A percentile compares a stretch with the other conserved stretches of the same genome.
These are phyloP conservation scores for Fusarium decemcellulare DNA, from an alignment of 2,329 filamentous ascomycete genomes.

Conservation along the genomic window DNA sequence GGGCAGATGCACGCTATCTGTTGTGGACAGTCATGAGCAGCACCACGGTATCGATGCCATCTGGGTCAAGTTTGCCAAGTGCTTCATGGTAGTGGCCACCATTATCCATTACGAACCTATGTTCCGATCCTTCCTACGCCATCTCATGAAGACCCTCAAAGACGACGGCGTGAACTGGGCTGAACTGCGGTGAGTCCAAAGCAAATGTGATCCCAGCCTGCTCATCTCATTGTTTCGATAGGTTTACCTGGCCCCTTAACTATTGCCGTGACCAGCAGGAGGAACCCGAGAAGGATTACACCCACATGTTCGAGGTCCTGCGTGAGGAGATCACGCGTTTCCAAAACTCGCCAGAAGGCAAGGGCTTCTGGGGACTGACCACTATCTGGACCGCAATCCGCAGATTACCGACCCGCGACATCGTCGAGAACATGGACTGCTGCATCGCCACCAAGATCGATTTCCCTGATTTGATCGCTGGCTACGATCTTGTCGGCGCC, in stretches of 20 bases:
- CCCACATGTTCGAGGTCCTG: conserved; percentile 79
- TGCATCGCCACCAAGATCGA: conserved; percentile 87
- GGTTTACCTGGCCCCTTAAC: conserved; percentile 79
- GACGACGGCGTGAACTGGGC: conserved; percentile 89
- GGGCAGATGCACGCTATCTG: conserved; percentile 78
- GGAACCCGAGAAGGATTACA: conserved; percentile 75
- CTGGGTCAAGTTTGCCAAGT: conserved; percentile 84
- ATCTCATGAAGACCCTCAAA: conserved; percentile 79
- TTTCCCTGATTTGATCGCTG: conserved; percentile 84
- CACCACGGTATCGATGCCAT: conserved; percentile 87
- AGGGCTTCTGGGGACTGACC: conserved; percentile 85
- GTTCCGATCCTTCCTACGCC: conserved; percentile 80
- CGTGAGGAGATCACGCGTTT: conserved; percentile 85
- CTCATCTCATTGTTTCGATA: conserved; percentile 38
- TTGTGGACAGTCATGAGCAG: conserved; percentile 81
- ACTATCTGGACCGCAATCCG: conserved; percentile 89
- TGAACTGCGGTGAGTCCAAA: conserved; percentile 72
- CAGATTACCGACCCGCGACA: conserved; percentile 70
- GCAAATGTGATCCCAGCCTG: background rate
- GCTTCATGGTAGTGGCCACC: conserved; percentile 80
- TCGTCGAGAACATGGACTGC: conserved; percentile 87
- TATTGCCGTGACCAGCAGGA: conserved; percentile 78
- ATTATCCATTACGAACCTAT: conserved; percentile 94
- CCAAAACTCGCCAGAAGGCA: conserved; percentile 77
- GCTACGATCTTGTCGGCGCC: conserved; percentile 91